phyloP scores from a whole-genome alignment of 2,329 filamentous ascomycete species.

The Diaporthe vaccinii region DNA sequence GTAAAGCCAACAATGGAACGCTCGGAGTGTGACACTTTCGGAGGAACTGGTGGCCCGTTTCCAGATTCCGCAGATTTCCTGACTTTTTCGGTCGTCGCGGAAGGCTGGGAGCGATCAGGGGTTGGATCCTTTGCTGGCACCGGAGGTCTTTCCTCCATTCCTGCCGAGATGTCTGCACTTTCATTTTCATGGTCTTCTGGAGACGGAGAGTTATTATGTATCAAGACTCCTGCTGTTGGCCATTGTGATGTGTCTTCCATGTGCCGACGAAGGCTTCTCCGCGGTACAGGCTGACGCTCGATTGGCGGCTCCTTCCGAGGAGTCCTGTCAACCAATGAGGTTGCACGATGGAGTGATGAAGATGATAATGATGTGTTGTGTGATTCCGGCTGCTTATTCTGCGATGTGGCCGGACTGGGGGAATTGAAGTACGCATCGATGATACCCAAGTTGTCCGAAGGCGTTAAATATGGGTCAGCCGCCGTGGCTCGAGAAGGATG shows the following conservation, averaged over 20 bases:
- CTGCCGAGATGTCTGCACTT: background rate
- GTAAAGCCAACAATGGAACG: background rate
- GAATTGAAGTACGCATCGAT: conserved; percentile 40
- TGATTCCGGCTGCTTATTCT: conserved; percentile 12
- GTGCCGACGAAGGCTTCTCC: conserved; percentile 39
- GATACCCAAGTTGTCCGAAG: conserved; percentile 33
- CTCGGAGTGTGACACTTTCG: background rate
- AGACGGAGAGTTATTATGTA: conserved; percentile 36
- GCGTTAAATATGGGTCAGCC: conserved; percentile 37
- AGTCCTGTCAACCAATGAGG: conserved; percentile 17
- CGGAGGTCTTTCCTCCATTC: background rate
- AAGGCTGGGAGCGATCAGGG: background rate
- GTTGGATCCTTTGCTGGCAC: conserved; percentile 5
- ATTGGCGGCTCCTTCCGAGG: conserved; percentile 17
- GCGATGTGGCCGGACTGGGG: background rate
- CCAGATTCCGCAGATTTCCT: background rate
- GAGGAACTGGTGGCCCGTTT: background rate
- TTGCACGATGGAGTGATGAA: background rate
- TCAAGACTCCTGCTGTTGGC: conserved; percentile 42
- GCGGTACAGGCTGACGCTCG: conserved; percentile 31
- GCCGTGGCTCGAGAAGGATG: conserved; percentile 36
- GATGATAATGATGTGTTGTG: conserved; percentile 12
- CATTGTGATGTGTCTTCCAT: conserved; percentile 42
- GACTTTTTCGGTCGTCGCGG: background rate
- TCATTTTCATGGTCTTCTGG: background rate